Base-by-base conservation (phyloP, 441 rosid genomes). In the Populus tomentosa region DNA sequence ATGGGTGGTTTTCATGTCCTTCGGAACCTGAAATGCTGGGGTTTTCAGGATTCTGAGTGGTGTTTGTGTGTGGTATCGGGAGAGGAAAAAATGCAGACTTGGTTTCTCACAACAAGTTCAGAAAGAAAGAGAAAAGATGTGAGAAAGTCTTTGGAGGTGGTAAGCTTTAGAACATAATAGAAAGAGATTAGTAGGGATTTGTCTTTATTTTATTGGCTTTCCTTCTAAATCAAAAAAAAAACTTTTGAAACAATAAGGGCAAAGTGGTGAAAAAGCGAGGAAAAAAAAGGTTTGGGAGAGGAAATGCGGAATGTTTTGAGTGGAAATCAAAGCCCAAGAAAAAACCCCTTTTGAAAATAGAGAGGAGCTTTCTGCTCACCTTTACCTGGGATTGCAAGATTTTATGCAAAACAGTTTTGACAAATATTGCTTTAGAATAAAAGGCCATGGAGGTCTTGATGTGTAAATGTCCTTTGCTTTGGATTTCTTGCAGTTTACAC, bases 1-100 rank as follows among this genome's bases (percentile, higher is more conserved):
- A 14, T 59, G 40, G 24, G n/a, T 5, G 36, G 30, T 62, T 33
- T 77, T n/a, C 9, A 20, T 24, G 26, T 8, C 23, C 33, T 50
- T 59, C 32, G 62, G 79, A 71, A 36, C 67, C 70, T 70, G 70
- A 73, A 59, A 71, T 42, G 66, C 16, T 6, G 26, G 59, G 20
- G 61, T 24, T 66, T 73, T 40, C 5, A 21, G 68, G 70, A n/a
- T 64, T 67, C 30, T 16, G 23, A 6, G 26, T 66, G 66, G 53
- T 61, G 10, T 28, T n/a, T 9, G n/a, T 9, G 28, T 36, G 66
- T 11, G 71, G 71, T 16, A 40, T 42, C 7, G n/a, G 50, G 61
- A 16, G 61, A 53, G 30, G 61, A 35, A 7, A 50, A 21, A 40
- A n/a, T n/a, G 75, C 20, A 68, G 63, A 33, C 21, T 28, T 28